Evolutionary conservation across 2,329 filamentous ascomycete species (phyloP).

Genomic region (Hypoxylon sp.): DNA sequence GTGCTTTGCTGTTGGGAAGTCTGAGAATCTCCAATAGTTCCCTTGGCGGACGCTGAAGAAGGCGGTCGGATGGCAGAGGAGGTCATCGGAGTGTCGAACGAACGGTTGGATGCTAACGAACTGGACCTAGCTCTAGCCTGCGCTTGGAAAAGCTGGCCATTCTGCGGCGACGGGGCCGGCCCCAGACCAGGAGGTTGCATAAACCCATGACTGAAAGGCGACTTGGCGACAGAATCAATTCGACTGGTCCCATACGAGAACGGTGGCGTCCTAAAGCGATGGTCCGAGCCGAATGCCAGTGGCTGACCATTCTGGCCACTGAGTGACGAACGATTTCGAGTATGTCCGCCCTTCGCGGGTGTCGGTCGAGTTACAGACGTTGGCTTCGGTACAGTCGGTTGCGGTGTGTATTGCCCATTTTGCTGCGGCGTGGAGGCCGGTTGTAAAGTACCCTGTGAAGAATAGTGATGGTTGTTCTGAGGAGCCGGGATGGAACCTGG

Average conservation of each 20-base stretch:
- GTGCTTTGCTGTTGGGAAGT: slow-evolving; percentile 38
- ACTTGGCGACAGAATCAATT: slow-evolving; percentile 48
- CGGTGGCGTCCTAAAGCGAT: slow-evolving; percentile 50
- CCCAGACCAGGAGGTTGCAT: slow-evolving; percentile 51
- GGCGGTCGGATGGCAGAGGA: slow-evolving; percentile 53
- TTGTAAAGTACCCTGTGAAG: slow-evolving; percentile 32
- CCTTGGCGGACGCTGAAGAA: slow-evolving; percentile 52
- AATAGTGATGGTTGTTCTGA: slow-evolving; percentile 7
- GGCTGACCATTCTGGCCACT: slow-evolving; percentile 44
- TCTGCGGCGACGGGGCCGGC: slow-evolving; percentile 51
- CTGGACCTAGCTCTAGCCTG: slow-evolving; percentile 51
- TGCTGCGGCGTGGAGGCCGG: slow-evolving; percentile 29
- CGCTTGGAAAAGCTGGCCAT: slow-evolving; percentile 51
- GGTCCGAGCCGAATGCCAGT: slow-evolving; percentile 48
- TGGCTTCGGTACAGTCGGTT: slow-evolving; percentile 37
- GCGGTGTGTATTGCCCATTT: slow-evolving; percentile 16
- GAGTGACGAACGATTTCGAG: slow-evolving; percentile 47
- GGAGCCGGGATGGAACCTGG: slow-evolving; percentile 13
- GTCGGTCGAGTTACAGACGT: slow-evolving; percentile 38
- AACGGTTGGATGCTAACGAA: slow-evolving; percentile 50
- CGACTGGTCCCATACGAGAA: slow-evolving; percentile 50
- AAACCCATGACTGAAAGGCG: slow-evolving; percentile 52
- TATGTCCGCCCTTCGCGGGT: slow-evolving; percentile 42
- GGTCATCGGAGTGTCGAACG: slow-evolving; percentile 52
- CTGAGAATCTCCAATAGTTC: slow-evolving; percentile 44